Evolutionary conservation across 2,329 filamentous ascomycete genomes (phyloP).

Genomic region (Aspergillus texensis): DNA sequence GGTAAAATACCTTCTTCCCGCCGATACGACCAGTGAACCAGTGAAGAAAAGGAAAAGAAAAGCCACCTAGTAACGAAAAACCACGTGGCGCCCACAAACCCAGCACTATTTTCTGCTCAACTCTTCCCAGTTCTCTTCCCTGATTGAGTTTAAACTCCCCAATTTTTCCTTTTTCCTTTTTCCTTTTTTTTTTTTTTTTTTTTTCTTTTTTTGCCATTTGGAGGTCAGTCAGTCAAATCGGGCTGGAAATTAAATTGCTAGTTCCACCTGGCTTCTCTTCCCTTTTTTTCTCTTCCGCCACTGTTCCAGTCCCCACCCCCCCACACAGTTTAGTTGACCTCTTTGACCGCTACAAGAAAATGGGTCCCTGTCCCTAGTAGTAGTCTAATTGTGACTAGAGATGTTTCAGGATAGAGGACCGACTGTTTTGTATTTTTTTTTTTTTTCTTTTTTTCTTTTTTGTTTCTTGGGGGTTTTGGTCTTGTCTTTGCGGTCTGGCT

Average conservation of each 20-base stretch:
- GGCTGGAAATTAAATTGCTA: no score
- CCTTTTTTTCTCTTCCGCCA: neutral
- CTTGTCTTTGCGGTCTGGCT: neutral
- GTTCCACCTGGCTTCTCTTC: neutral
- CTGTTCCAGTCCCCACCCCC: neutral
- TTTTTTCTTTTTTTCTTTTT: neutral
- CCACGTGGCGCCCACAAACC: constrained; percentile 7
- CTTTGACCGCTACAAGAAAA: constrained; percentile 2
- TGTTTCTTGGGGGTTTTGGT: no score
- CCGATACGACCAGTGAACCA: neutral
- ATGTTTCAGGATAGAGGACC: neutral
- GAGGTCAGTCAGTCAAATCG: no score
- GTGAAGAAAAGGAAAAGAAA: neutral
- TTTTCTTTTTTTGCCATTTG: neutral
- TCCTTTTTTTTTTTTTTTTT: neutral
- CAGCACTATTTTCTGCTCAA: neutral
- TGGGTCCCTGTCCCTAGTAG: neutral
- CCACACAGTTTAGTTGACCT: no score
- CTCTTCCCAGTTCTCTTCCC: neutral
- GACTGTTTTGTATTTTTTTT: neutral
- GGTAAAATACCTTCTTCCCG: neutral
- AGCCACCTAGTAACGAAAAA: neutral
- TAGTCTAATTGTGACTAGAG: constrained; percentile 3
- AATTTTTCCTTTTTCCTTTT: neutral
- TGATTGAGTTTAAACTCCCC: neutral